phyloP scores from a whole-genome alignment of 306 rosid genomes.

The Lagenaria siceraria region DNA sequence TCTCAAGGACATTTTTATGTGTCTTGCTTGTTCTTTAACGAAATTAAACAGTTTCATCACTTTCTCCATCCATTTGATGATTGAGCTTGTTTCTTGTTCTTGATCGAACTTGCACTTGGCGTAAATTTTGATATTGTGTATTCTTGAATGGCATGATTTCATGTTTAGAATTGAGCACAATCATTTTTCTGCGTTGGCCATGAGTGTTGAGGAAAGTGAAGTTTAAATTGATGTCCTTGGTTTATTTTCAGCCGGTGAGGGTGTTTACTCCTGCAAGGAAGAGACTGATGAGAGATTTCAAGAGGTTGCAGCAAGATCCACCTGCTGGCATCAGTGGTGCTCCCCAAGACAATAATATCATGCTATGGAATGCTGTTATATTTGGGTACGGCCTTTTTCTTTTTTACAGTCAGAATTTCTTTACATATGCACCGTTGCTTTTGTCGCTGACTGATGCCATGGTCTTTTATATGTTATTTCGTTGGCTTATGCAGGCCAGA shows the following conservation, averaged over 20 bases:
- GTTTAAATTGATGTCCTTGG: conserved; percentile 12
- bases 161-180: not conserved
- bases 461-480: conserved; percentile 16
- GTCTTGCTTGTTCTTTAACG: not conserved
- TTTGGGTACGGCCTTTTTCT: conserved; percentile 46
- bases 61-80: not conserved
- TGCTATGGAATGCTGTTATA: conserved; percentile 98
- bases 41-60: not conserved
- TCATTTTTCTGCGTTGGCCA: not conserved
- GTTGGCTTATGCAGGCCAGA: conserved; percentile 65
- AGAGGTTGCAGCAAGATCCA: conserved; percentile 87
- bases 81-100: not conserved
- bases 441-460: not conserved
- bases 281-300: conserved; percentile 92
- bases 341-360: conserved; percentile 86
- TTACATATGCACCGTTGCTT: not conserved
- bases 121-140: not conserved
- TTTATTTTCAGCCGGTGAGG: conserved; percentile 50
- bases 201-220: not conserved
- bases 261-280: conserved; percentile 92
- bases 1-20: not conserved
- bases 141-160: not conserved
- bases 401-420: not conserved
- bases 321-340: conserved; percentile 97
- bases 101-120: not conserved